These are phyloP conservation scores for Diplodia mutila DNA, from an alignment of 2,329 filamentous ascomycete genomes.

Conservation along the genomic window DNA sequence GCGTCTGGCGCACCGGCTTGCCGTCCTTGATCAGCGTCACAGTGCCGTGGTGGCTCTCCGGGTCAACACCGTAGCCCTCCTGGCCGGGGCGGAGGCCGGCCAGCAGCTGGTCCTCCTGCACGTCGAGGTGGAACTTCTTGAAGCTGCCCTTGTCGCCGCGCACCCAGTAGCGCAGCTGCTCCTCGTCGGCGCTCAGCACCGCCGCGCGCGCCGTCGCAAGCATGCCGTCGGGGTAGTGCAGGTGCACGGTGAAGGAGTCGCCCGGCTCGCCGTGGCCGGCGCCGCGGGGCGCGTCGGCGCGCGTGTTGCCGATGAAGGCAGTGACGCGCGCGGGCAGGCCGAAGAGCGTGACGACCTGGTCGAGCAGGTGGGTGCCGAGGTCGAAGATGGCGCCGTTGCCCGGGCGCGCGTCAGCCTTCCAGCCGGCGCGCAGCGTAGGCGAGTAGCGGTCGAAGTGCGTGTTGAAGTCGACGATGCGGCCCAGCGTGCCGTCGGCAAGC, in stretches of 20 bases:
- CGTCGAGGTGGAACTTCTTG: constrained; percentile 72
- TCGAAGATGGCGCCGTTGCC: constrained; percentile 74
- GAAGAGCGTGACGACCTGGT: constrained; percentile 73
- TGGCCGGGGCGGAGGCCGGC: constrained; percentile 65
- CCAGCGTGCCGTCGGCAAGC: constrained; percentile 62
- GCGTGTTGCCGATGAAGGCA: constrained; percentile 69
- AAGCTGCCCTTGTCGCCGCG: constrained; percentile 74
- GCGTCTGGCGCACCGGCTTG: constrained; percentile 43
- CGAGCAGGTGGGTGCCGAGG: constrained; percentile 74
- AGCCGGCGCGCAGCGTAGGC: constrained; percentile 54
- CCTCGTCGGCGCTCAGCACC: constrained; percentile 68
- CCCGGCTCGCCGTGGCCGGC: constrained; percentile 52
- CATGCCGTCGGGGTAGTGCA: constrained; percentile 66
- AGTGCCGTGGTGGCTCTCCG: constrained; percentile 58
- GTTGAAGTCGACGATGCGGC: constrained; percentile 76
- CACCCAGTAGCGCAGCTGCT: constrained; percentile 77
- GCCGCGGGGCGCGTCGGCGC: constrained; percentile 49
- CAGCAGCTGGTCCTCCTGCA: constrained; percentile 75
- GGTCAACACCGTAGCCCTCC: constrained; percentile 67
- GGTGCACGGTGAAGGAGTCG: constrained; percentile 62
- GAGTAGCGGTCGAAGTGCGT: constrained; percentile 80
- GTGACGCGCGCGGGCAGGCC: constrained; percentile 70
- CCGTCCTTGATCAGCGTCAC: constrained; percentile 62
- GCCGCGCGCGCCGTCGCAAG: constrained; percentile 71
- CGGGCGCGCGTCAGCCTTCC: constrained; percentile 69